Conservation (phyloP, 1,284 basidiomycete genomes). For the Leucoagaricus sp. region DNA sequence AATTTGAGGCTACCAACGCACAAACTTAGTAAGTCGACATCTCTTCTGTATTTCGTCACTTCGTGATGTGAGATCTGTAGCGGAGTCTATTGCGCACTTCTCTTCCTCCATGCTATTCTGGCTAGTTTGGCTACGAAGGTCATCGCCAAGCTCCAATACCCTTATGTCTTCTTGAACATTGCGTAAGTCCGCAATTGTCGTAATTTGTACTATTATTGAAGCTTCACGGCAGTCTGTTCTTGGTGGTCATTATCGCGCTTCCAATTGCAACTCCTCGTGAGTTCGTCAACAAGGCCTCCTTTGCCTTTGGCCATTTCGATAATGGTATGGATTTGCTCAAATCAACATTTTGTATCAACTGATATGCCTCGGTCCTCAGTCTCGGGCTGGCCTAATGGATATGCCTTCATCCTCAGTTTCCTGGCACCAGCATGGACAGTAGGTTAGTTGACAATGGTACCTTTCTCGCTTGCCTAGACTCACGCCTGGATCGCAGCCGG, state of each 20-base stretch:
- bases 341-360: background rate
- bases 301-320: constrained; percentile 63
- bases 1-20: constrained; percentile 52
- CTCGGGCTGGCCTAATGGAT: constrained; percentile 70
- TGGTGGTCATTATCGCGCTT: constrained; percentile 76
- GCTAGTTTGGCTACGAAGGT: constrained; percentile 69
- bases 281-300: constrained; percentile 67
- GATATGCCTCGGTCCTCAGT: constrained; percentile 39
- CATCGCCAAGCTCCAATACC: constrained; percentile 72
- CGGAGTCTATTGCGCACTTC: constrained; percentile 59
- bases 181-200: constrained; percentile 39
- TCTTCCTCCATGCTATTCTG: constrained; percentile 59
- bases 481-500: constrained; percentile 33
- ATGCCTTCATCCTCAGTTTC: constrained; percentile 76
- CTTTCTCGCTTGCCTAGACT: background rate
- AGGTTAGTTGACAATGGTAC: background rate
- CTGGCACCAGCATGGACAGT: constrained; percentile 49
- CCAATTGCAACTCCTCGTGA: constrained; percentile 70
- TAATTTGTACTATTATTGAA: background rate
- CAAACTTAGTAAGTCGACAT: constrained; percentile 56
- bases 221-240: constrained; percentile 49
- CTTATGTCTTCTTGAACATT: constrained; percentile 72
- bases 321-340: constrained; percentile 40
- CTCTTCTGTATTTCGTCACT: constrained; percentile 12
- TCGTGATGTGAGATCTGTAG: constrained; percentile 35